Base-by-base conservation (phyloP, 2,329 filamentous ascomycete species). In the Ramularia endophylla region DNA sequence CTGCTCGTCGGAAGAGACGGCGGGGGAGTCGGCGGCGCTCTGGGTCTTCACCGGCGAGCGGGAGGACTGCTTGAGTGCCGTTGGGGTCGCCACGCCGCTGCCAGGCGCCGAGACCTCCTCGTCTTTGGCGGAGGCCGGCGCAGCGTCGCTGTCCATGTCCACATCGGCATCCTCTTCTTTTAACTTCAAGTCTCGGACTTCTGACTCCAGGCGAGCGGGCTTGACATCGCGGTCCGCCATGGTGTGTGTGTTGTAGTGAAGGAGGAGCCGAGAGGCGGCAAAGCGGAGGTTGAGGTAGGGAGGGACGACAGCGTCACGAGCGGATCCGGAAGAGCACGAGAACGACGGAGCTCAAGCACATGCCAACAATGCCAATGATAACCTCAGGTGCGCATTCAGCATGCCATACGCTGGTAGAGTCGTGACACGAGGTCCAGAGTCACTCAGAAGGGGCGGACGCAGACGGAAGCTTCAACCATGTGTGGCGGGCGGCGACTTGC, bases 401-500 rank as follows among this genome's bases (percentile, higher is more conserved):
- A 25, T 25, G 22, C 22, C 22, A 25, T 25, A 11, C 6, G 22
- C 22, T 11, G 22, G 6, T 6, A 11, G 11, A 25, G 6, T 11
- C 6, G 22, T 25, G 6, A 25, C 22, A 25, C 22, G 22, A 25
- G n/a, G 22, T 25, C 22, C 22, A 25, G 22, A 25, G 6, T 25
- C 11, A 25, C 22, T 11, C n/a, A n/a, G n/a, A n/a, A 25, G 11
- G 22, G 22, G 22, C 22, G 22, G 22, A 25, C 22, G 22, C 6
- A 25, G 11, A 25, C 22, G 22, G 22, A 25, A 25, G 22, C 22
- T 6, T 25, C 22, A 25, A 25, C 22, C 22, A 25, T 25, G 22
- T 6, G 22, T 11, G 22, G 22, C 11, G 22, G 22, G 76, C 77
- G n/a, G 92, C 90, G 1, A 84, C 87, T 66, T 81, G 80, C 59